phyloP scores from a whole-genome alignment of 768 basidiomycete genomes.

The Psilocybe sp. region DNA sequence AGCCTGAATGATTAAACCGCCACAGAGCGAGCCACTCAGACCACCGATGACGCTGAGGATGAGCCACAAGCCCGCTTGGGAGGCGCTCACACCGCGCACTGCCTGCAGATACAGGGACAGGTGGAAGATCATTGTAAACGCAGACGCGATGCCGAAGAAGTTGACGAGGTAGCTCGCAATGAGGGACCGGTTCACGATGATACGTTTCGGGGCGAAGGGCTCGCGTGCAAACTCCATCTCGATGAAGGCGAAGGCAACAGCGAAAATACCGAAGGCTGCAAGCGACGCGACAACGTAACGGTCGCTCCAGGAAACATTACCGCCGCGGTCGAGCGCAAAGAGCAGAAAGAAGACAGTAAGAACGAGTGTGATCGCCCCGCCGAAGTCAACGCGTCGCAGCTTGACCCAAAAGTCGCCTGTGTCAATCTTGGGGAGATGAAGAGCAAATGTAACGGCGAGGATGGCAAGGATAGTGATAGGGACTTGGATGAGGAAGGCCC shows the following conservation, averaged over 20 bases:
- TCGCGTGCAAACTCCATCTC: constrained; percentile 53
- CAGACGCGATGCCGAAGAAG: constrained; percentile 49
- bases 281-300: constrained; percentile 34
- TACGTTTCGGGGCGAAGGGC: constrained; percentile 56
- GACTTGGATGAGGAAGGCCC: constrained; percentile 61
- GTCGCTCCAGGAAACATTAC: constrained; percentile 47
- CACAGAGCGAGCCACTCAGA: constrained; percentile 45
- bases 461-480: constrained; percentile 56
- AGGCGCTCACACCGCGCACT: constrained; percentile 43
- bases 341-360: constrained; percentile 55
- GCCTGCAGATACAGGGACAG: constrained; percentile 59
- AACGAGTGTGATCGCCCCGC: constrained; percentile 54
- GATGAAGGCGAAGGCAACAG: constrained; percentile 38
- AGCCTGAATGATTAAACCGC: constrained; percentile 54
- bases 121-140: constrained; percentile 47
- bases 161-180: constrained; percentile 58
- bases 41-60: constrained; percentile 45
- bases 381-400: constrained; percentile 61
- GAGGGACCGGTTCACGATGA: constrained; percentile 47
- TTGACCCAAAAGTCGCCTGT: constrained; percentile 43
- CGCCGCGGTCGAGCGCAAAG: constrained; percentile 53
- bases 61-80: constrained; percentile 50
- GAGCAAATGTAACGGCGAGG: constrained; percentile 45
- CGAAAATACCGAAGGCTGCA: constrained; percentile 27
- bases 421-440: constrained; percentile 48